Percentiles rank a stretch among this genome's conserved stretches.
Evolutionary conservation across 805 yeast species (phyloP).

Genomic region (Zygoascus tannicola): DNA sequence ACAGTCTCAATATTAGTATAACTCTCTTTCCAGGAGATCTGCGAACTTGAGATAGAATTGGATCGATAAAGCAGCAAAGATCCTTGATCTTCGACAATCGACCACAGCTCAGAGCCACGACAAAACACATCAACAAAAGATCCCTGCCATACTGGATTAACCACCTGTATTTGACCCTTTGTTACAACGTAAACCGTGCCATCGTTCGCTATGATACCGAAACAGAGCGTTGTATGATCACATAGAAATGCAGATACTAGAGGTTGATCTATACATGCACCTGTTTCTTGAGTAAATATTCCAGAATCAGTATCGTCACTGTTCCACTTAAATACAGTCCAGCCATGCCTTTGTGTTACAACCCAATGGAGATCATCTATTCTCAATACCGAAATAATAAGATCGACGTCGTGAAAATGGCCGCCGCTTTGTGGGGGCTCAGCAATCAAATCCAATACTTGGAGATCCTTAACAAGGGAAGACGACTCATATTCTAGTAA

Average conservation of each 20-base stretch:
- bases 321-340: conserved; percentile 15
- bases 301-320: conserved; percentile 1
- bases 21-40: neutral
- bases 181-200: conserved; percentile 11
- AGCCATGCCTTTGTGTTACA: conserved; percentile 12
- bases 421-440: neutral
- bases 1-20: too few species aligned
- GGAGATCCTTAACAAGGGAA: neutral
- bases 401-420: conserved; percentile 5
- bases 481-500: neutral
- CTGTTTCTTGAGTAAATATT: conserved; percentile 8
- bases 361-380: conserved; percentile 13
- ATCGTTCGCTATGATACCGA: conserved; percentile 11
- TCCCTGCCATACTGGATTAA: conserved; percentile 7
- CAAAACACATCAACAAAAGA: neutral
- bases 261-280: conserved; percentile 8
- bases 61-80: neutral
- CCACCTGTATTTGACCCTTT: conserved; percentile 9
- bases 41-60: neutral
- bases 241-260: conserved; percentile 3
- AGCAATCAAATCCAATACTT: neutral
- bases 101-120: conserved; percentile 1
- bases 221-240: conserved; percentile 4
- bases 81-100: conserved; percentile 3
- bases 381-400: conserved; percentile 7